These are phyloP conservation scores for Theobroma grandiflorum DNA, from an alignment of 441 rosid species.

Conservation along the genomic window DNA sequence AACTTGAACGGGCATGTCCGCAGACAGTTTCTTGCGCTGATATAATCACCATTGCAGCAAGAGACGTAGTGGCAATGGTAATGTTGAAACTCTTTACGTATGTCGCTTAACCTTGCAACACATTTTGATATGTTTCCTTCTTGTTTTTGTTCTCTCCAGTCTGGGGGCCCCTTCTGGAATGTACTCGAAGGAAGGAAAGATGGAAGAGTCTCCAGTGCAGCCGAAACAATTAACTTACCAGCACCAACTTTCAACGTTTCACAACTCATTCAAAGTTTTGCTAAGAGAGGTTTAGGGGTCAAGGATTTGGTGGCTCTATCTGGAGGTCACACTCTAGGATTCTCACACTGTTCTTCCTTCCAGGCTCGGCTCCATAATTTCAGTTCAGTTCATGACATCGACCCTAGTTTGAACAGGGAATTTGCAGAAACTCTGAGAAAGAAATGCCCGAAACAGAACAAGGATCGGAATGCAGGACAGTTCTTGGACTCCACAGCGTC, in stretches of 20 bases:
- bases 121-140: background rate
- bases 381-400: slow-evolving; percentile 56
- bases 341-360: slow-evolving; percentile 85
- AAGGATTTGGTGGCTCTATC: slow-evolving; percentile 83
- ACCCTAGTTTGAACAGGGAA: slow-evolving; percentile 60
- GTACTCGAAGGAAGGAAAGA: slow-evolving; percentile 80
- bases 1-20: slow-evolving; percentile 76
- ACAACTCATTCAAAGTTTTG: slow-evolving; percentile 78
- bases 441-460: slow-evolving; percentile 55
- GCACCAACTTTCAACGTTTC: slow-evolving; percentile 70
- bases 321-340: slow-evolving; percentile 77
- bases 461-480: slow-evolving; percentile 63
- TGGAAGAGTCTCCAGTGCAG: slow-evolving; percentile 66
- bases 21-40: slow-evolving; percentile 73
- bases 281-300: slow-evolving; percentile 66
- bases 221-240: slow-evolving; percentile 67
- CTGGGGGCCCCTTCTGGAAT: slow-evolving; percentile 75
- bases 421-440: slow-evolving; percentile 53
- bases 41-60: slow-evolving; percentile 68
- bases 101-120: background rate
- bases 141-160: slow-evolving; percentile 39
- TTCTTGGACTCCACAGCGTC: slow-evolving; percentile 67
- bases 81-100: background rate
- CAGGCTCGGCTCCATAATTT: slow-evolving; percentile 63
- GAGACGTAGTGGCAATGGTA: slow-evolving; percentile 78